phyloP scores from a whole-genome alignment of 768 basidiomycete species.

The Exidia glandulosa region DNA sequence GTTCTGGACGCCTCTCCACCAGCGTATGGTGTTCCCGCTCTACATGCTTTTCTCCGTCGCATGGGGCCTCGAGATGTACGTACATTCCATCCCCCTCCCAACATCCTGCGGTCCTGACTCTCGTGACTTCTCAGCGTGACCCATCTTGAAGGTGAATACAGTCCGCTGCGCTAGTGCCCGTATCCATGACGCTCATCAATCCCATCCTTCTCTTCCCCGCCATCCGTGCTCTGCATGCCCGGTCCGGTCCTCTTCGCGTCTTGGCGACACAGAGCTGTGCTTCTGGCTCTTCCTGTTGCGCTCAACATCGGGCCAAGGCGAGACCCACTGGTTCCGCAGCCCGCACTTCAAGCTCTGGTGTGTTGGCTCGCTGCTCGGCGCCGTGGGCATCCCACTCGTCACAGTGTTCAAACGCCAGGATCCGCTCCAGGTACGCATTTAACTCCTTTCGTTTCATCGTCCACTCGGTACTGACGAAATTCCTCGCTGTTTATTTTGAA shows the following conservation, averaged over 20 bases:
- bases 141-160: constrained; percentile 57
- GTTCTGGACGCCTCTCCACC: constrained; percentile 39
- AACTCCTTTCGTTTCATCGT: too few relatives aligned
- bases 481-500: too few relatives aligned
- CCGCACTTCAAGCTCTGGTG: constrained; percentile 67
- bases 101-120: background rate
- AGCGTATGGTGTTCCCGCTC: constrained; percentile 50
- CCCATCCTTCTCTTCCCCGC: background rate
- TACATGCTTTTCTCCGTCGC: constrained; percentile 50
- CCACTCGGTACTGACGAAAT: too few relatives aligned
- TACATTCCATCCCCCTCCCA: too few relatives aligned
- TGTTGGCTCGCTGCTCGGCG: constrained; percentile 46
- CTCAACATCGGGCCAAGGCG: constrained; percentile 44
- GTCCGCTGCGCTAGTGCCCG: background rate
- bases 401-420: constrained; percentile 52
- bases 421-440: constrained; percentile 47
- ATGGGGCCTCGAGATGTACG: constrained; percentile 72
- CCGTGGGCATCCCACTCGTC: constrained; percentile 60
- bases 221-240: background rate
- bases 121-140: constrained; percentile 42
- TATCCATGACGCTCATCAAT: background rate
- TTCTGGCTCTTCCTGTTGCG: constrained; percentile 83
- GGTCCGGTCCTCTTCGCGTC: background rate
- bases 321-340: constrained; percentile 57
- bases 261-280: constrained; percentile 48